Evolutionary conservation across 2,329 filamentous ascomycete genomes (phyloP).

Genomic region (Akanthomyces lecanii): DNA sequence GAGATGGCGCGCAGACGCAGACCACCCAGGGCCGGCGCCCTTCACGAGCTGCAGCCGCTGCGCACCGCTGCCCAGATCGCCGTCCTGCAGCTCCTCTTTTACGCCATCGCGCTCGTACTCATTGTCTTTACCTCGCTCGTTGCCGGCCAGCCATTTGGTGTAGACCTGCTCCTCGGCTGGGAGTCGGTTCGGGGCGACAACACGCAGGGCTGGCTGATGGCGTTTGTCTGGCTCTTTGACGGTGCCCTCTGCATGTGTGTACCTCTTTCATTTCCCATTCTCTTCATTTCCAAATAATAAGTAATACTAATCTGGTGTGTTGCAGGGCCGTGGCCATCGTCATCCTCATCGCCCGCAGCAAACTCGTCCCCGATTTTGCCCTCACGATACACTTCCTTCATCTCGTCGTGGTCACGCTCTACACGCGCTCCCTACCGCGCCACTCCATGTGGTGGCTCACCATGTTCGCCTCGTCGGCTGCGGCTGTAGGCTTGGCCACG

Average conservation of each 20-base stretch:
- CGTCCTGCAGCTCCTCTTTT: slow-evolving; percentile 53
- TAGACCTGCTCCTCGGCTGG: slow-evolving; percentile 56
- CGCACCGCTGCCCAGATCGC: slow-evolving; percentile 57
- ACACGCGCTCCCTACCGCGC: slow-evolving; percentile 69
- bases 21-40: slow-evolving; percentile 56
- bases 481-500: slow-evolving; percentile 62
- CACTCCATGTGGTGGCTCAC: slow-evolving; percentile 83
- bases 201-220: slow-evolving; percentile 57
- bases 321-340: slow-evolving; percentile 76
- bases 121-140: slow-evolving; percentile 57
- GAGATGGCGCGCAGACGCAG: slow-evolving; percentile 54
- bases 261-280: not conserved
- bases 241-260: slow-evolving; percentile 50
- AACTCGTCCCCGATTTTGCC: slow-evolving; percentile 92
- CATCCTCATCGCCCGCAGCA: slow-evolving; percentile 78
- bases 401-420: slow-evolving; percentile 71
- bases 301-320: slow-evolving; percentile 9
- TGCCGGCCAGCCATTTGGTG: slow-evolving; percentile 49
- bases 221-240: slow-evolving; percentile 54
- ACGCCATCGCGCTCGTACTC: slow-evolving; percentile 46
- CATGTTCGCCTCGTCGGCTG: slow-evolving; percentile 44
- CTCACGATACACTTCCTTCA: slow-evolving; percentile 84
- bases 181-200: slow-evolving; percentile 56
- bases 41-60: slow-evolving; percentile 57
- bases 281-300: not conserved